Evolutionary conservation across 2,329 filamentous ascomycete species (phyloP), one percentile per base, ranked within the genome.

Genomic region (Paracorniculantispora psalliotae): DNA sequence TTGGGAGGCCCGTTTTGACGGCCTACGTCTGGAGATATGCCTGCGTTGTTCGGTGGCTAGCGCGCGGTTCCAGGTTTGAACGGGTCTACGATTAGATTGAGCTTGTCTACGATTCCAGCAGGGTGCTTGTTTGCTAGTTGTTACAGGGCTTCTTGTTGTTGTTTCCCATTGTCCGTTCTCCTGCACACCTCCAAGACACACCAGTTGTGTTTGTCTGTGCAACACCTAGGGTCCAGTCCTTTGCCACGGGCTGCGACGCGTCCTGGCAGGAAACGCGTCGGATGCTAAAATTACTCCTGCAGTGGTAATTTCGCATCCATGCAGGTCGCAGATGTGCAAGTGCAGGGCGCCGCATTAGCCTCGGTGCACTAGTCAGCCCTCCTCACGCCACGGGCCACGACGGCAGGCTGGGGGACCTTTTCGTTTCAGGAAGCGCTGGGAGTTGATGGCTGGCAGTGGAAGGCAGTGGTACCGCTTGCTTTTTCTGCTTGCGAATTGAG

Each of bases 311-410:
- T 57, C 26, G 41, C 26, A 50, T 17, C 35, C 19, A 50, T 57
- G 55, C 55, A 51, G 46, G 55, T 57, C 37, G 46, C 46, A 50
- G 55, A 57, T 50, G 46, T 30, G 41, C 25, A 35, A n/a, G 41
- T 30, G 41, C 41, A 43, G 44, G 26, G 55, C 25, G 46, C 17
- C 35, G 26, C 55, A 33, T 44, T 51, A 50, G 44, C 44, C 41
- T 49, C 13, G 19, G 23, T 26, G 19, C 49, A 35, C 47, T 25
- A 49, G 47, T 35, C 28, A 33, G 47, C 47, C 46, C n/a, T 28
- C 17, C 37, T 25, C 4, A 23, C 21, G n/a, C 19, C 28, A 23
- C 21, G 13, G 47, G 47, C 28, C 41, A 54, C 28, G 19, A 35
- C 39, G 35, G 39, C 19, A 15, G 25, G 33, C 13, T 26, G 37